These are phyloP conservation scores for Trichosporon inkin DNA, from an alignment of 1,284 basidiomycete species.

Conservation along the genomic window DNA sequence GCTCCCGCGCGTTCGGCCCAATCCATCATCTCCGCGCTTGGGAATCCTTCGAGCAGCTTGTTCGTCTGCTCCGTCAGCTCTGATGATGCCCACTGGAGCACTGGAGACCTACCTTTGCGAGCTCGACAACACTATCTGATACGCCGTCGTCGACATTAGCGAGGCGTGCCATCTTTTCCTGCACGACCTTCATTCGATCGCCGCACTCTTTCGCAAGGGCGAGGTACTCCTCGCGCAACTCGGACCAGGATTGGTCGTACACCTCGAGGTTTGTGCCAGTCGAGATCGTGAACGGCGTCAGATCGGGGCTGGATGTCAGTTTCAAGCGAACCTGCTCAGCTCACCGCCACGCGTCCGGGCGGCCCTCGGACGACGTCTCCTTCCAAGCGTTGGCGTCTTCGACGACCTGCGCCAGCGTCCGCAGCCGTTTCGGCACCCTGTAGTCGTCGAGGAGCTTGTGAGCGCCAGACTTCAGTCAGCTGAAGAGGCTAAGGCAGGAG, in stretches of 20 bases:
- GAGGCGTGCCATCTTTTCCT: conserved; percentile 39
- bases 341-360: conserved; percentile 45
- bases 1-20: conserved; percentile 38
- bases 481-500: not conserved
- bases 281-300: conserved; percentile 39
- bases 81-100: not conserved
- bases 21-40: conserved; percentile 39
- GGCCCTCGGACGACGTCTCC: conserved; percentile 14
- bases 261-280: conserved; percentile 39
- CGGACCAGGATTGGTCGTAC: conserved; percentile 43
- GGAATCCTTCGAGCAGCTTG: conserved; percentile 39
- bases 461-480: conserved; percentile 27
- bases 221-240: conserved; percentile 41
- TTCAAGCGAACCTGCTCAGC: conserved; percentile 12
- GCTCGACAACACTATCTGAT: conserved; percentile 40
- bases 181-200: conserved; percentile 33
- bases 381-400: conserved; percentile 33
- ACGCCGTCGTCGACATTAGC: conserved; percentile 38
- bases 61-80: conserved; percentile 35
- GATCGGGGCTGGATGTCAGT: conserved; percentile 31
- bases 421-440: conserved; percentile 30
- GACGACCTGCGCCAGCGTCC: conserved; percentile 36
- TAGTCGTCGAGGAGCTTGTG: conserved; percentile 36
- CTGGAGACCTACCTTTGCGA: conserved; percentile 38
- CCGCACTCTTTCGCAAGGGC: conserved; percentile 36